A percentile compares a stretch with the other conserved stretches of the same genome.
Evolutionary conservation across 2,329 filamentous ascomycete genomes (phyloP).

Genomic region (Aspergillus sp.): DNA sequence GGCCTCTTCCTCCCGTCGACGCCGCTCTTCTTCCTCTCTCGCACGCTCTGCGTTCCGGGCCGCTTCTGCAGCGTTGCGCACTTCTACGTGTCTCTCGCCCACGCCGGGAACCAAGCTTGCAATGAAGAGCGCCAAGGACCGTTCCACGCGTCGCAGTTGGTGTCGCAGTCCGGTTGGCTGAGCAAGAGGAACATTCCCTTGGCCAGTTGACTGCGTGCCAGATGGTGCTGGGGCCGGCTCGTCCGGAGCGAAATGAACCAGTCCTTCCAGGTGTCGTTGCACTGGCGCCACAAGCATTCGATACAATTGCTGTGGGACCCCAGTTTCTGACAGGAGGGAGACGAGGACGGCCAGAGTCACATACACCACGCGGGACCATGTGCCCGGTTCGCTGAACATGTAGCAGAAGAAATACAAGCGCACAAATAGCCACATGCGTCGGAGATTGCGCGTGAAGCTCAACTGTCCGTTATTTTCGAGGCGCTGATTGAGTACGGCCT

Average conservation of each 20-base stretch:
- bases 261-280: constrained; percentile 48
- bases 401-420: constrained; percentile 62
- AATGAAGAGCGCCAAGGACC: constrained; percentile 62
- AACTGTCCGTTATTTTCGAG: constrained; percentile 29
- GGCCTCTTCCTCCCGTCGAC: constrained; percentile 24
- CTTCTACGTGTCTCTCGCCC: constrained; percentile 62
- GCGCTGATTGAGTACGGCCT: constrained; percentile 35
- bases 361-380: constrained; percentile 47
- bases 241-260: constrained; percentile 37
- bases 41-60: constrained; percentile 32
- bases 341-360: constrained; percentile 41
- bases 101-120: constrained; percentile 64
- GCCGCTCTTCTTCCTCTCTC: constrained; percentile 29
- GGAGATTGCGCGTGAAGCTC: constrained; percentile 43
- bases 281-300: constrained; percentile 41
- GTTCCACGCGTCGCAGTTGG: constrained; percentile 52
- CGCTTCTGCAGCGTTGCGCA: constrained; percentile 54
- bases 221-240: constrained; percentile 19
- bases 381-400: constrained; percentile 56
- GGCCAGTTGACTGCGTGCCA: constrained; percentile 7
- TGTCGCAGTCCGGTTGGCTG: constrained; percentile 24
- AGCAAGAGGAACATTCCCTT: constrained; percentile 11
- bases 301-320: constrained; percentile 38
- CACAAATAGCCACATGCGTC: constrained; percentile 60
- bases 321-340: constrained; percentile 46